Base-by-base conservation (phyloP, 768 basidiomycete genomes). In the Chalciporus pseudorubinellus region DNA sequence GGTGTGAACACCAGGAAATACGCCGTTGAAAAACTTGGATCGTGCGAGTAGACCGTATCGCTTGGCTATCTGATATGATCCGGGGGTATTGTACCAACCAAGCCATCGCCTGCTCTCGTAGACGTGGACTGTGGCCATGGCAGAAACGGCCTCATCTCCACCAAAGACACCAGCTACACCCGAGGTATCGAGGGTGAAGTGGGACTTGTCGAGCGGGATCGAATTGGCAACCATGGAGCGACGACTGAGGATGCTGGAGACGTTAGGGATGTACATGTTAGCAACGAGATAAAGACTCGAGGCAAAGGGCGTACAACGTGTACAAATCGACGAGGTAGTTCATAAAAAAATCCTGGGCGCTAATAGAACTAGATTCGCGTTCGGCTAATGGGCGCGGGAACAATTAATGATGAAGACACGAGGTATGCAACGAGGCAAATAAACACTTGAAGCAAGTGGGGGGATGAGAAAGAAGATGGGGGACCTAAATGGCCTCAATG, bases 1-100 rank as follows among this genome's bases (percentile, higher is more conserved):
- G 3, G 61, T 62, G 21, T 66, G 63, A 22, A 64, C 57, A 3
- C 72, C 70, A 0, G 72, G 72, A 44, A 65, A 72, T 22, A 71
- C 59, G 10, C 66, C 69, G 29, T 66, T 62, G 52, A 70, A 71
- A 38, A 72, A 59, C 36, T 53, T 62, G n/a, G 69, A 67, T 21
- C 58, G 63, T 24, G 70, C 67, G 9, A 72, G 68, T 34, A 60
- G 58, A 7, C 63, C 65, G 8, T 68, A 72, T 34, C 63, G 60
- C 49, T 61, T 72, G 9, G 69, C 72, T 9, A 74, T 62, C 20
- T 56, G 51, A 48, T 69, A 71, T 11, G 71, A 69, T 13, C 71
- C 71, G 3, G 71, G 71, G 11, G 72, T 57, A 34, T 74, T 72
- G 34, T 72, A 74, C 67, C 70, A 74, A 6, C 71, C 71, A 13